These are phyloP conservation scores for Colletotrichum gigasporum DNA, from an alignment of 2,329 filamentous ascomycete species.

Conservation along the genomic window DNA sequence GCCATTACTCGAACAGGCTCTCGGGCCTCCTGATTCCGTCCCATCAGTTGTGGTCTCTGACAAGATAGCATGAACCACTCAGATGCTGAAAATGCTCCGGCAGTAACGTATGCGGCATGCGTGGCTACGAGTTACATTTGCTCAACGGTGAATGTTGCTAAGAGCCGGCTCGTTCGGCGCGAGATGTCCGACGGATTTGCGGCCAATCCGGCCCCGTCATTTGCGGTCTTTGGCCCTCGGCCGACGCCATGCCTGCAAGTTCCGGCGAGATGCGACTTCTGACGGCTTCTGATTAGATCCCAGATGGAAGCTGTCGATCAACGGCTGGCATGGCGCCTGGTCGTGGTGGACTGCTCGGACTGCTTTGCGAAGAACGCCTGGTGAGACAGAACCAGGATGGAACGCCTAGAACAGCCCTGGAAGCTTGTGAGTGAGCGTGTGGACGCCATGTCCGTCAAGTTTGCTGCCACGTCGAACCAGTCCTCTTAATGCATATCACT, in stretches of 20 bases:
- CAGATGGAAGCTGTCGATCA: not conserved
- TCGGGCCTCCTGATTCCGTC: not conserved
- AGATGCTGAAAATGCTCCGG: not conserved
- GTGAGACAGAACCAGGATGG: not conserved
- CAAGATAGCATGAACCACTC: slow-evolving; percentile 22
- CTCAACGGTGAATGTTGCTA: no score
- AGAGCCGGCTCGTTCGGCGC: no score
- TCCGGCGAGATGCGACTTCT: no score
- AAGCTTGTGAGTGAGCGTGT: not conserved
- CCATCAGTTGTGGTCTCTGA: not conserved
- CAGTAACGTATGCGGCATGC: not conserved
- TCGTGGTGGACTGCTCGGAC: not conserved
- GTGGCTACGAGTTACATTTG: not conserved
- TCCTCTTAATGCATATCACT: not conserved
- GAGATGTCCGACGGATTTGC: no score
- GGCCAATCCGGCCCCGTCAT: no score
- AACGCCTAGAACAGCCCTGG: not conserved
- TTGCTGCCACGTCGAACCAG: not conserved
- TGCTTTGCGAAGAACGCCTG: not conserved
- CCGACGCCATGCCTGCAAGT: no score
- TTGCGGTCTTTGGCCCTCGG: no score
- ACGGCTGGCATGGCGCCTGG: not conserved
- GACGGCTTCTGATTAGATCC: no score
- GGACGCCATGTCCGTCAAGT: not conserved
- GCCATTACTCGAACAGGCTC: not conserved